phyloP scores from a whole-genome alignment of 2,329 filamentous ascomycete genomes.

The Hypoxylon sp. region DNA sequence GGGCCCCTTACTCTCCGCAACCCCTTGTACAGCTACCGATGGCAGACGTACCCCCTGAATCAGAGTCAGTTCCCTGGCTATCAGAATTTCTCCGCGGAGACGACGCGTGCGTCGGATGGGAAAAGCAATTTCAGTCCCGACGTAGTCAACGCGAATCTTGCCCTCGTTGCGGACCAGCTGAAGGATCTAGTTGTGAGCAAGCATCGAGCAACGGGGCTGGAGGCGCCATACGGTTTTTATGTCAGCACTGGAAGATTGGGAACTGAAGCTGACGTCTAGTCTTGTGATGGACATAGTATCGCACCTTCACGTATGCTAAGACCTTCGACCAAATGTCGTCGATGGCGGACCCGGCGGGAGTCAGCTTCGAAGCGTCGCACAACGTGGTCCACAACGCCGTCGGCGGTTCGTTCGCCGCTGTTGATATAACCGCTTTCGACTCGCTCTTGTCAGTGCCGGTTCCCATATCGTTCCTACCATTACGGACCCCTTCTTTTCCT shows the following conservation, averaged over 20 bases:
- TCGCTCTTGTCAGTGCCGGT: constrained; percentile 58
- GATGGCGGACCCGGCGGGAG: constrained; percentile 51
- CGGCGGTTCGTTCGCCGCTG: constrained; percentile 51
- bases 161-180: constrained; percentile 49
- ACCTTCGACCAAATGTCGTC: constrained; percentile 58
- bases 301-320: constrained; percentile 55
- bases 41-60: constrained; percentile 56
- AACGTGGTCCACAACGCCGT: constrained; percentile 58
- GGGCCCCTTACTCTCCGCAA: constrained; percentile 60
- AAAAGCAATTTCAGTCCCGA: constrained; percentile 55
- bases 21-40: constrained; percentile 65
- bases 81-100: constrained; percentile 52
- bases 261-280: not conserved
- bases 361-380: constrained; percentile 61
- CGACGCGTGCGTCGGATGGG: constrained; percentile 55
- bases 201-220: not conserved
- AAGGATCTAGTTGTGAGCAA: constrained; percentile 57
- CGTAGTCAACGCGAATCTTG: constrained; percentile 55
- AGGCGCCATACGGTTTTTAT: not conserved
- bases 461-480: not conserved
- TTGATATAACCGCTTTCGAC: constrained; percentile 60
- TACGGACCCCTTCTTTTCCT: not conserved
- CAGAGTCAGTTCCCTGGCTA: constrained; percentile 54
- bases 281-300: constrained; percentile 52
- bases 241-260: not conserved